These are phyloP conservation scores for Cladobotryum protrusum DNA, from an alignment of 2,329 filamentous ascomycete genomes.

Conservation along the genomic window DNA sequence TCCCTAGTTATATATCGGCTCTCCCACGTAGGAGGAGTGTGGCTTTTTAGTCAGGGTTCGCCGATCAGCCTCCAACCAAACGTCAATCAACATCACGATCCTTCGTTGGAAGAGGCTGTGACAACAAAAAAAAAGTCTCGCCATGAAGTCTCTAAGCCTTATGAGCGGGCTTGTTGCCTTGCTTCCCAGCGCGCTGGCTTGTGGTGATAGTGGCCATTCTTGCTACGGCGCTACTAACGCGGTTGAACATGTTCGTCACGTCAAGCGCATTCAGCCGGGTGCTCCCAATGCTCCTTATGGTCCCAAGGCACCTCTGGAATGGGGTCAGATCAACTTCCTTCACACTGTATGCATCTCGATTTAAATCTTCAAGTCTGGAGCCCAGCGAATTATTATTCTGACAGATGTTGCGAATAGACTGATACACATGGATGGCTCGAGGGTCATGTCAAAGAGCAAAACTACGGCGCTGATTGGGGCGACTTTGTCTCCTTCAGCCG, in stretches of 20 bases:
- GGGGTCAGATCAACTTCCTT: constrained; percentile 58
- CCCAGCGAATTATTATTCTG: not conserved
- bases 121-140: no score
- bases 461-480: constrained; percentile 61
- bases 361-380: not conserved
- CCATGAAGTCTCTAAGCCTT: constrained; percentile 11
- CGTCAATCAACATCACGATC: not conserved
- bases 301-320: constrained; percentile 44
- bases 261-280: constrained; percentile 44
- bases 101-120: no score
- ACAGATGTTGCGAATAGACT: constrained; percentile 30
- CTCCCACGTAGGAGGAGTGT: no score
- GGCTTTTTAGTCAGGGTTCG: not conserved
- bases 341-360: constrained; percentile 38
- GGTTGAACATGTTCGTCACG: constrained; percentile 40
- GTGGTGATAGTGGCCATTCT: constrained; percentile 22
- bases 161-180: constrained; percentile 13
- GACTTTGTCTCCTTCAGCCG: constrained; percentile 56
- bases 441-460: constrained; percentile 54
- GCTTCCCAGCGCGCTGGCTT: constrained; percentile 25
- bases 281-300: constrained; percentile 36
- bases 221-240: constrained; percentile 38
- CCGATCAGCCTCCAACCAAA: no score
- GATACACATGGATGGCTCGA: constrained; percentile 58
- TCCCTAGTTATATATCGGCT: no score